Evolutionary conservation across 1,139 yeast species (phyloP), one percentile per base, ranked within the genome.

Genomic region (Blastobotrys aristatus): DNA sequence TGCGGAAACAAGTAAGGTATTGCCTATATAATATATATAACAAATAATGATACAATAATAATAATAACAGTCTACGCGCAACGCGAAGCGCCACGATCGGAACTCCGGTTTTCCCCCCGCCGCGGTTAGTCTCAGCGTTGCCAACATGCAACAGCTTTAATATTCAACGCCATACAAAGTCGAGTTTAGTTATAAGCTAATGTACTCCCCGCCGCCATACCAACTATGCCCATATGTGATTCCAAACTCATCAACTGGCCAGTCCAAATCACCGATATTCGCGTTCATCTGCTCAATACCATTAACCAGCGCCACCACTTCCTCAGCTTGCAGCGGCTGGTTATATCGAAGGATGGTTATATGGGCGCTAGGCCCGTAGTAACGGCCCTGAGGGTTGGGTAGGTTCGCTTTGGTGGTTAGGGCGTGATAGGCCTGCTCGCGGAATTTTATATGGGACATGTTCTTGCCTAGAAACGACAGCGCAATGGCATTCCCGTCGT

Each of bases 351-450:
- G 41, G 5, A 43, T 27, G 8, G 41, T 43, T 20, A 43, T 24
- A 36, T 43, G 46, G 11, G 34, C 41, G 17, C 40, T 32, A 5
- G 46, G 46, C 17, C 46, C 41, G 16, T 13, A 43, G 24, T 43
- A 43, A 13, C 45, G 31, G 2, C 38, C 16, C 26, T 34, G 22
- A 6, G 22, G 22, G 14, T 22, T 31, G 11, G 18, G 8, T 4
- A 16, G 20, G 11, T 14, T 29, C 17, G 11, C 40, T n/a, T 16
- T n/a, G 6, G 36, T 27, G n/a, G 11, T 2, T 17, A 35, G 20
- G 17, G 24, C 8, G 26, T 42, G 38, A 18, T 42, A 35, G 13
- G 27, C n/a, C 22, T 17, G 11, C 14, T 4, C 33, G 11, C 40
- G 32, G 26, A 31, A 18, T 26, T 24, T 18, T 24, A 42, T 34